Evolutionary conservation across 2,329 filamentous ascomycete species (phyloP).

Genomic region (Ciborinia camelliae): DNA sequence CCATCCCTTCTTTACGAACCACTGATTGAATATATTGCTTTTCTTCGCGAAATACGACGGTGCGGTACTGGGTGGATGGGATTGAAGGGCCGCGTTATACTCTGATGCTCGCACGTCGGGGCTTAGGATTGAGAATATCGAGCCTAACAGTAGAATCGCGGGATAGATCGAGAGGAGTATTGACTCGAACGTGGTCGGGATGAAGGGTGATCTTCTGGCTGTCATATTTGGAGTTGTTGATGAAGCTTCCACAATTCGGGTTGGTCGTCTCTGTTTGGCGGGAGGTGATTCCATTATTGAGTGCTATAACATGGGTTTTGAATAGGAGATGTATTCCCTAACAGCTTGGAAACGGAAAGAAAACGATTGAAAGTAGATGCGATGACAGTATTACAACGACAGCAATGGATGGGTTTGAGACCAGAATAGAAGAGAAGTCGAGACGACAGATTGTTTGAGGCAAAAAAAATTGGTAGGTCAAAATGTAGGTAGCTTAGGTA

Average conservation of each 20-base stretch:
- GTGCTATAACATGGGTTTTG: constrained; percentile 29
- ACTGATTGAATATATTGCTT: constrained; percentile 83
- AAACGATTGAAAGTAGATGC: not conserved
- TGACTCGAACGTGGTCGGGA: constrained; percentile 67
- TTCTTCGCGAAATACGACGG: constrained; percentile 93
- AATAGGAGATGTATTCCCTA: not conserved
- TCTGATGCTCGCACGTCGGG: constrained; percentile 62
- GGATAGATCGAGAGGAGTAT: constrained; percentile 70
- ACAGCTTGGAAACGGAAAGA: not conserved
- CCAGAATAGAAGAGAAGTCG: not conserved
- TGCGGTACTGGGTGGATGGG: constrained; percentile 57
- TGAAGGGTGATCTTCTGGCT: constrained; percentile 49
- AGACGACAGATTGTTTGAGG: constrained; percentile 8
- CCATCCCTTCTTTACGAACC: constrained; percentile 97
- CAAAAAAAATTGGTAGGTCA: not conserved
- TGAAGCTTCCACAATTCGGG: constrained; percentile 24
- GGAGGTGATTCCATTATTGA: constrained; percentile 33
- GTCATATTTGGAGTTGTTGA: constrained; percentile 24
- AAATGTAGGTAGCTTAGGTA: constrained; percentile 17
- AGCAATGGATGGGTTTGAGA: not conserved
- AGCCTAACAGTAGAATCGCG: constrained; percentile 72
- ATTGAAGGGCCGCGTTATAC: constrained; percentile 61
- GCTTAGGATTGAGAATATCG: constrained; percentile 74
- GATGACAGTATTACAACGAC: no score
- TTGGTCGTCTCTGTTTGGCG: constrained; percentile 33